These are phyloP conservation scores for Cryptosporidium tyzzeri DNA, from an alignment of 169 alveolate species.

Conservation along the genomic window DNA sequence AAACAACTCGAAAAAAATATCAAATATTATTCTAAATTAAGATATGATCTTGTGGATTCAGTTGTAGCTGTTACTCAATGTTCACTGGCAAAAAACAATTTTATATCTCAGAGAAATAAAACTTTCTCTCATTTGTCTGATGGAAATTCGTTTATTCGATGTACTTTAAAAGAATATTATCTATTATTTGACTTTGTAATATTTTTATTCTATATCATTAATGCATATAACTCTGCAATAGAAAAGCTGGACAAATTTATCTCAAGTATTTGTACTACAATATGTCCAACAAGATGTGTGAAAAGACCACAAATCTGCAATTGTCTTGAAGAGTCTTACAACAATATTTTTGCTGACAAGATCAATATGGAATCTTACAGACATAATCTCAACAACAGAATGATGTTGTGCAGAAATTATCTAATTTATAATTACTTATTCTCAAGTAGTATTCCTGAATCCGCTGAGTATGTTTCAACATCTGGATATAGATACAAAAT, in stretches of 20 bases:
- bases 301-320: neutral
- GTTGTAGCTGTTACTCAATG: constrained; percentile 38
- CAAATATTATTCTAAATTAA: neutral
- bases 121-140: neutral
- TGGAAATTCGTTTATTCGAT: neutral
- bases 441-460: constrained; percentile 23
- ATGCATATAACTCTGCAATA: neutral
- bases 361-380: neutral
- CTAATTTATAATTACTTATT: constrained; percentile 8
- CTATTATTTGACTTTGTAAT: constrained; percentile 1
- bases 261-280: constrained; percentile 2
- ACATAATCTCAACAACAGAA: neutral
- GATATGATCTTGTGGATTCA: constrained; percentile 26
- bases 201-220: constrained; percentile 5
- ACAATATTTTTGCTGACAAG: constrained; percentile 1
- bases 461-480: constrained; percentile 19
- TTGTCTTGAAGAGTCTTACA: neutral
- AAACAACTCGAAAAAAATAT: neutral
- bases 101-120: neutral
- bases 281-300: neutral
- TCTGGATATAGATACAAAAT: neutral
- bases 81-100: constrained; percentile 28
- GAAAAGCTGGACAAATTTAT: constrained; percentile 1
- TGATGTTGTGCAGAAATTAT: neutral
- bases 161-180: constrained; percentile 38